Percentiles rank a stretch among this genome's conserved stretches.
phyloP scores from a whole-genome alignment of 1,284 basidiomycete genomes.

The Boletus smithii region DNA sequence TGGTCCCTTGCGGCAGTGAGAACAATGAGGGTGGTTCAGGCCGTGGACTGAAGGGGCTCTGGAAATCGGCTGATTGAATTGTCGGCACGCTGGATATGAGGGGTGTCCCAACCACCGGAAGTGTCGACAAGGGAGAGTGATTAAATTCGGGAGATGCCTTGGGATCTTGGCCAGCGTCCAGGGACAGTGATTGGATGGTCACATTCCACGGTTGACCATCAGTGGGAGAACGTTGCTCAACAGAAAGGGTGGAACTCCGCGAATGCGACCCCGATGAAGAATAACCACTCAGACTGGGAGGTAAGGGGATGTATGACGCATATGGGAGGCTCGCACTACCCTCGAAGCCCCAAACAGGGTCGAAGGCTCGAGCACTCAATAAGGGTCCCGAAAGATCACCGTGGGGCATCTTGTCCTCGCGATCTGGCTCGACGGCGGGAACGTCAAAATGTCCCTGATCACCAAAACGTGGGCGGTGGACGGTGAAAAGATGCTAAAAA shows the following conservation, averaged over 20 bases:
- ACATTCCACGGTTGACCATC: constrained; percentile 19
- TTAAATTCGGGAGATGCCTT: constrained; percentile 23
- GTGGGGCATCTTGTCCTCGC: constrained; percentile 1
- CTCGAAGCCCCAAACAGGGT: constrained; percentile 31
- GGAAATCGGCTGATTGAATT: constrained; percentile 13
- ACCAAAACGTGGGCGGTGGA: constrained; percentile 25
- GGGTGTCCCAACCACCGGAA: constrained; percentile 34
- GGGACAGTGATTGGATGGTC: constrained; percentile 11
- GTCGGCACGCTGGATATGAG: constrained; percentile 16
- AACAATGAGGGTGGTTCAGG: constrained; percentile 22
- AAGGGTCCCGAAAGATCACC: constrained; percentile 10
- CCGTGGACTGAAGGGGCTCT: constrained; percentile 33
- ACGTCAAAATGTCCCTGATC: constrained; percentile 5
- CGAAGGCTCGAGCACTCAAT: constrained; percentile 13
- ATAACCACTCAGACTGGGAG: constrained; percentile 30
- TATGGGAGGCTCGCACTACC: constrained; percentile 22
- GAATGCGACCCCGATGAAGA: constrained; percentile 29
- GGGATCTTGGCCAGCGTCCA: constrained; percentile 7
- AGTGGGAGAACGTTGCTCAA: constrained; percentile 29
- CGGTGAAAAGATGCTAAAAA: constrained; percentile 28
- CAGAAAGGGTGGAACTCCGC: constrained; percentile 34
- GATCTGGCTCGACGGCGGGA: neutral
- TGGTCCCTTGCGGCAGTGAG: constrained; percentile 22
- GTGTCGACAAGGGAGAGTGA: constrained; percentile 33
- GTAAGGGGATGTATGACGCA: constrained; percentile 31